Base-by-base conservation (phyloP, 2,329 filamentous ascomycete species). In the Hymenoscyphus occultus region DNA sequence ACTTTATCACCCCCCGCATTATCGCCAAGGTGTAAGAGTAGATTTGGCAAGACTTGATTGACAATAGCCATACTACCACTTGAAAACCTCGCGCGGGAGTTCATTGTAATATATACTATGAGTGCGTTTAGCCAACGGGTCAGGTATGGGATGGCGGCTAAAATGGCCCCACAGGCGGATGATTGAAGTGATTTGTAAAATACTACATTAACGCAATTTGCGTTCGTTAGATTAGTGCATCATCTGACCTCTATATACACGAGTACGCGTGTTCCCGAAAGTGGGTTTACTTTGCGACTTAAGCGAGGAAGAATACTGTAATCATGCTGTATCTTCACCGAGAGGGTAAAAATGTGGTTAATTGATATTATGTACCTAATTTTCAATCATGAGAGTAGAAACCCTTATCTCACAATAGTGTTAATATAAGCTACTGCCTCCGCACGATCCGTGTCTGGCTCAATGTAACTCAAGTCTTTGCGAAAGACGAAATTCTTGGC, bases 401-500 rank as follows among this genome's bases (percentile, higher is more conserved):
- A 9, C 19, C 3, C 10, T 28, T 12, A 54, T 28, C 48, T 54
- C 13, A 28, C 48, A 22, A 54, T 28, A 10, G 48, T 54, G 22
- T 54, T 54, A 4, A 54, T 54, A 28, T 13, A 54, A 13, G 9
- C 48, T 3, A 54, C 48, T 7, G 48, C 48, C 10, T 54, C 48
- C 7, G 22, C 48, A 12, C 48, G 48, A 54, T 54, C 48, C 10
- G 48, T 54, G 22, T 54, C 48, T 28, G 48, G 48, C 48, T 54
- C 48, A 10, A 31, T 28, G 22, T 54, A 54, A 54, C 48, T 54
- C 48, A 54, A 54, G 48, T 54, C 48, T 10, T 54, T 22, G 10
- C 48, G 48, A 14, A 54, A 54, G 48, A 54, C 48, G 10, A 54
- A 54, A 28, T 54, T 54, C 48, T 54, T 54, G n/a, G 48, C 48